These are phyloP conservation scores for Tremella fuciformis DNA, from an alignment of 768 basidiomycete genomes.

Conservation along the genomic window DNA sequence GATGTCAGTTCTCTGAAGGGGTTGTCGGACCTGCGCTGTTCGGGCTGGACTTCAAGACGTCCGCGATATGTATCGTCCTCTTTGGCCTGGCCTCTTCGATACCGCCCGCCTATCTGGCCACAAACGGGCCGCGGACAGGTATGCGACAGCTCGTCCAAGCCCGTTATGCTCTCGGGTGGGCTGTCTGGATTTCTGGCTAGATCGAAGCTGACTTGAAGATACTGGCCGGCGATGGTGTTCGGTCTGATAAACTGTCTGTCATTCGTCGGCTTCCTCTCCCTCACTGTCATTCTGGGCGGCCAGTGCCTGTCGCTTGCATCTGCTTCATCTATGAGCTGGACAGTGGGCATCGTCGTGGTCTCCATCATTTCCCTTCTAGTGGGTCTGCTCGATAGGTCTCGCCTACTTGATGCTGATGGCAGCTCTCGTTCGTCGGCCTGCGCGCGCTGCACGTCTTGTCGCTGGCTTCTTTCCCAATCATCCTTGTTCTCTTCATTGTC, in stretches of 20 bases:
- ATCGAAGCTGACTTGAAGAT: conserved; percentile 31
- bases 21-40: conserved; percentile 35
- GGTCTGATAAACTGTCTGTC: conserved; percentile 60
- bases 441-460: conserved; percentile 47
- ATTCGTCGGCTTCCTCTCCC: conserved; percentile 64
- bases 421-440: conserved; percentile 50
- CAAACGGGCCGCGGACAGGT: conserved; percentile 64
- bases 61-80: conserved; percentile 30
- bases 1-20: conserved; percentile 36
- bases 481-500: conserved; percentile 46
- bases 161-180: conserved; percentile 17
- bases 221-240: conserved; percentile 52
- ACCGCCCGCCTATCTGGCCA: conserved; percentile 18
- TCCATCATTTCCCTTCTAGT: conserved; percentile 48
- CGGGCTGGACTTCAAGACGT: conserved; percentile 26
- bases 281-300: conserved; percentile 68
- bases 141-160: conserved; percentile 78
- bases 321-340: conserved; percentile 58
- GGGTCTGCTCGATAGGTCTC: neutral
- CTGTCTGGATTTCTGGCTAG: neutral
- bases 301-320: conserved; percentile 64
- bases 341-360: conserved; percentile 55
- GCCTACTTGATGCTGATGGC: neutral
- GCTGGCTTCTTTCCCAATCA: conserved; percentile 47
- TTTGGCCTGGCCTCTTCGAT: conserved; percentile 24